Evolutionary conservation across 768 basidiomycete genomes (phyloP), one percentile per base, ranked within the genome.

Genomic region (Termitomyces sp.): DNA sequence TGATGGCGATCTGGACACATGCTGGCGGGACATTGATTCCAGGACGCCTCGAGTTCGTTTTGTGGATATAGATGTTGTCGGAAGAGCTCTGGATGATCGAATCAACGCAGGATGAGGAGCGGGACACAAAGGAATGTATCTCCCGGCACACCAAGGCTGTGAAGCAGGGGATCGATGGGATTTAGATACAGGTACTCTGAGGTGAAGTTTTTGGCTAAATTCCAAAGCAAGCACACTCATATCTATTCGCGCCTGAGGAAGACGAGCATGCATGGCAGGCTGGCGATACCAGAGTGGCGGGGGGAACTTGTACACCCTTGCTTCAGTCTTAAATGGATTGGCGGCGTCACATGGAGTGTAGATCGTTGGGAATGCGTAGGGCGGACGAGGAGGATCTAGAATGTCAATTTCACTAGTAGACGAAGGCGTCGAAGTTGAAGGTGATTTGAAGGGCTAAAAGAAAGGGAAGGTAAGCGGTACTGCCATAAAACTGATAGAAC

Each of bases 231-330:
- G 60, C 0, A 68, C 68, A 18, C 72, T 64, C n/a, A 75, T 58
- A 27, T 73, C 67, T 4, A 72, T 56, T 2, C 50, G 27, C 0
- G 58, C 2, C 0, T 48, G 58, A 31, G 22, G 2, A 4, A 33
- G 45, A 1, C 48, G 46, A 6, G 30, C 11, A 27, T 15, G 37
- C 2, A 51, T 48, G 3, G 70, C 54, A 15, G 73, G 67, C 46
- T 52, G 67, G 12, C 76, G 73, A 47, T 45, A 41, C 77, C 77
- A 78, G 6, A 54, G 13, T 9, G 74, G 72, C 0, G 67, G n/a
- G 9, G 73, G 63, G 47, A 75, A 73, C 11, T 53, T 65, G 37
- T 61, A 68, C 9, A 55, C 22, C 0, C 61, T 57, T 20, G 54
- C 31, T 27, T 54, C 52, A 9, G 9, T 54, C n/a, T n/a, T n/a